These are phyloP conservation scores for Hypoxylon sp. DNA, from an alignment of 2,329 filamentous ascomycete genomes.

Conservation along the genomic window DNA sequence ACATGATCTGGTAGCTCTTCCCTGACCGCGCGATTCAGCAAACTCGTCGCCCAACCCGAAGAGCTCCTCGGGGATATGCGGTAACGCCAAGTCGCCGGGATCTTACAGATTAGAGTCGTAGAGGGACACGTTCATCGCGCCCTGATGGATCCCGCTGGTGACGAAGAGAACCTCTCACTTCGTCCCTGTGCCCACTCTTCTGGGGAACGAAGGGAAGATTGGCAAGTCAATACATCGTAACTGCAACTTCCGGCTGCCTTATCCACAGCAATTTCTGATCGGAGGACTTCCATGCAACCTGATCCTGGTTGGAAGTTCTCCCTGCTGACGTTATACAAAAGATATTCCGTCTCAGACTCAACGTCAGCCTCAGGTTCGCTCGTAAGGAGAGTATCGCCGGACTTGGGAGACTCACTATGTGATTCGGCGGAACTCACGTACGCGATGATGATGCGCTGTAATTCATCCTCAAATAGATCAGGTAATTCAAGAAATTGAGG, in stretches of 20 bases:
- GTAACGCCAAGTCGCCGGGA: neutral
- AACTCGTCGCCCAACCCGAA: neutral
- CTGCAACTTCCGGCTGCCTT: neutral
- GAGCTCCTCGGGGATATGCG: neutral
- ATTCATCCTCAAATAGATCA: neutral
- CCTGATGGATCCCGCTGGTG: neutral
- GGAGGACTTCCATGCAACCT: neutral
- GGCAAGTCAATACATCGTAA: neutral
- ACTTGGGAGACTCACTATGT: neutral
- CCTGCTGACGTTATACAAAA: constrained; percentile 19
- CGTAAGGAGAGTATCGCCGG: neutral
- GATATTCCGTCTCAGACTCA: constrained; percentile 5
- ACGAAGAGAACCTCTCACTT: neutral
- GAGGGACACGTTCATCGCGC: neutral
- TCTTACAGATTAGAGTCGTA: neutral
- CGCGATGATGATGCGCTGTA: constrained; percentile 4
- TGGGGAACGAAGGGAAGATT: neutral
- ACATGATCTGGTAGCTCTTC: neutral
- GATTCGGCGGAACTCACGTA: neutral
- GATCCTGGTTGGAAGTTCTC: constrained; percentile 3
- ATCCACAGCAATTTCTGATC: neutral
- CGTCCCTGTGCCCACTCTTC: neutral
- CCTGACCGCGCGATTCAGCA: neutral
- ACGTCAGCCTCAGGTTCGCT: constrained; percentile 10
- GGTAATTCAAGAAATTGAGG: neutral